Conservation (phyloP, 345 rosid genomes). For the Syzygium aromaticum region DNA sequence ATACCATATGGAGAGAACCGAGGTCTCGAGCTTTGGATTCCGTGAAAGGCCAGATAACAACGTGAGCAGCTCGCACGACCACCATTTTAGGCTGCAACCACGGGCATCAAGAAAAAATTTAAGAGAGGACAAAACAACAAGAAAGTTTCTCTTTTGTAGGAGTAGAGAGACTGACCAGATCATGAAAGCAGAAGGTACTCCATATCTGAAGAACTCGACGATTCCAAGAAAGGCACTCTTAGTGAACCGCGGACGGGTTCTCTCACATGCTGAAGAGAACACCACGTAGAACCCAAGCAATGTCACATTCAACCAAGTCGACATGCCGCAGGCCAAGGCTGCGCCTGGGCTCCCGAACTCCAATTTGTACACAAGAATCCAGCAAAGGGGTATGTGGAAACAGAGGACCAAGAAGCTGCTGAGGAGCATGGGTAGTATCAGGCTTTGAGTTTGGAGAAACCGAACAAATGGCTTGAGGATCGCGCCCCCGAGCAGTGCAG, state of each 20-base stretch:
- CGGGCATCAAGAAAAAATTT: background rate
- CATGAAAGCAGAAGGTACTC: slow-evolving; percentile 45
- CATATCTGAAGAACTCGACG: slow-evolving; percentile 24
- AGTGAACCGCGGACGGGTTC: slow-evolving; percentile 12
- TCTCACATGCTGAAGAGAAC: slow-evolving; percentile 27
- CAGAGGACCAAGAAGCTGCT: slow-evolving; percentile 12
- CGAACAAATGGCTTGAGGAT: slow-evolving; percentile 17
- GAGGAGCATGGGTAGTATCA: slow-evolving; percentile 24
- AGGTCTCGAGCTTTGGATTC: slow-evolving; percentile 56
- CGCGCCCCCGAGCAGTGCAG: slow-evolving; percentile 17
- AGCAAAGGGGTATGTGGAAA: slow-evolving; percentile 21
- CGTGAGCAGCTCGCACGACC: slow-evolving; percentile 46
- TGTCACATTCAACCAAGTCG: slow-evolving; percentile 34
- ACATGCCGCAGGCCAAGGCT: slow-evolving; percentile 30
- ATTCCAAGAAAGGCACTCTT: slow-evolving; percentile 11
- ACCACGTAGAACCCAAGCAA: slow-evolving; percentile 19
- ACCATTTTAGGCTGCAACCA: slow-evolving; percentile 53
- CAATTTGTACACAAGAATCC: slow-evolving; percentile 25
- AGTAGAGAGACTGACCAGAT: slow-evolving; percentile 16
- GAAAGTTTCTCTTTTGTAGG: background rate
- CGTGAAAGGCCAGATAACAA: slow-evolving; percentile 46
- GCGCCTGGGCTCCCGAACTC: slow-evolving; percentile 22
- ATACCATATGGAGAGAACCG: slow-evolving; percentile 60
- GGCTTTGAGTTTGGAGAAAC: slow-evolving; percentile 20
- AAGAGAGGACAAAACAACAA: background rate